These are phyloP conservation scores for Peronospora destructor DNA, from an alignment of 352 stramenopile species.

Conservation along the genomic window DNA sequence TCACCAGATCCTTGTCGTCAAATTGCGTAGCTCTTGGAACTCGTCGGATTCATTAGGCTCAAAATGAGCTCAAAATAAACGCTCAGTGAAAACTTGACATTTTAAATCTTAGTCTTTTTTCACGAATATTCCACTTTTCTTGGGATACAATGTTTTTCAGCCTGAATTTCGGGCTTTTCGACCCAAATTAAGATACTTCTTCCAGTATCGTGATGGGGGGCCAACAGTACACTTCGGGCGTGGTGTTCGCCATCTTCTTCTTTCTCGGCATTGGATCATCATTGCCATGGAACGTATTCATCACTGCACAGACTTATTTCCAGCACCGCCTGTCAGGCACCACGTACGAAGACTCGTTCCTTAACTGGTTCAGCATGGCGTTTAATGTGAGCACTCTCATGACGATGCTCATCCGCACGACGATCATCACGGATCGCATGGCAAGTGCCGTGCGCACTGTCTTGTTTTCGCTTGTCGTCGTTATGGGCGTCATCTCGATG, in stretches of 20 bases:
- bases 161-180: too few relatives aligned
- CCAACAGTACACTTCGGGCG: conserved; percentile 25
- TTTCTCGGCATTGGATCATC: conserved; percentile 67
- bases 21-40: too few relatives aligned
- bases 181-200: background rate
- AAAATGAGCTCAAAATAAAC: too few relatives aligned
- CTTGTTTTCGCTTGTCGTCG: conserved; percentile 57
- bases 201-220: conserved; percentile 15
- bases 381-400: conserved; percentile 79
- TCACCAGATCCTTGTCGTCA: too few relatives aligned
- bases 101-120: too few relatives aligned
- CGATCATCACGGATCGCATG: conserved; percentile 54
- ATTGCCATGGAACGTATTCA: conserved; percentile 84
- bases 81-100: too few relatives aligned
- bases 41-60: too few relatives aligned
- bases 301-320: conserved; percentile 81
- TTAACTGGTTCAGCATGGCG: conserved; percentile 82
- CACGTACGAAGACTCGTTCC: conserved; percentile 68
- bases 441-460: conserved; percentile 50
- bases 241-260: conserved; percentile 72
- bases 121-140: too few relatives aligned
- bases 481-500: conserved; percentile 63
- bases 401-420: conserved; percentile 65
- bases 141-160: too few relatives aligned
- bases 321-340: conserved; percentile 48